Conservation (phyloP, 306 rosid genomes). For the Cicer chorassanicum region DNA sequence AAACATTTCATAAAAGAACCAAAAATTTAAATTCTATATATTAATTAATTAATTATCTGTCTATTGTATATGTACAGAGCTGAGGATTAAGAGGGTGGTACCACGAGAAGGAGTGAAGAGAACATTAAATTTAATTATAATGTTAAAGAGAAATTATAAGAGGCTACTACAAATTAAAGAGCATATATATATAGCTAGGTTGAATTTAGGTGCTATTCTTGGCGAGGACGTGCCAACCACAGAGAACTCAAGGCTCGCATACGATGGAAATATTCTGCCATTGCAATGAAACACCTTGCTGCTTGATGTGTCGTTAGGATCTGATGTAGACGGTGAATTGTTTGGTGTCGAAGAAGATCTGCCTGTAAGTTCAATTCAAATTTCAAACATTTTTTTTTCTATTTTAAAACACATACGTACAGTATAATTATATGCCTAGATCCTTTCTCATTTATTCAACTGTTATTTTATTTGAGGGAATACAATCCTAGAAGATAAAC, state of each 20-base stretch:
- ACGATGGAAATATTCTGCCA: slow-evolving; percentile 87
- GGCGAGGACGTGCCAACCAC: slow-evolving; percentile 87
- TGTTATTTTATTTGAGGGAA: background rate
- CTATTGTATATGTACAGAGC: slow-evolving; percentile 49
- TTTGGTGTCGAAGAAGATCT: slow-evolving; percentile 78
- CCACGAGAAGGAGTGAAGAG: background rate
- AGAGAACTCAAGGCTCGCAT: slow-evolving; percentile 89
- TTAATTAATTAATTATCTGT: slow-evolving; percentile 29
- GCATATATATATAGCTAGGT: background rate
- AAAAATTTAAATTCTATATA: too few relatives aligned
- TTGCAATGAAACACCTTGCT: slow-evolving; percentile 83
- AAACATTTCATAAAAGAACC: background rate
- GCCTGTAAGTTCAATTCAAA: slow-evolving; percentile 61
- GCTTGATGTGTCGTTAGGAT: slow-evolving; percentile 84
- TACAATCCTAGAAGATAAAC: background rate
- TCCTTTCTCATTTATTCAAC: background rate
- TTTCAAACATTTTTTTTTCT: background rate
- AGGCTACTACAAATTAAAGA: slow-evolving; percentile 38
- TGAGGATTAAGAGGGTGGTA: slow-evolving; percentile 32
- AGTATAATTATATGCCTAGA: background rate
- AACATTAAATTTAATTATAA: slow-evolving; percentile 41
- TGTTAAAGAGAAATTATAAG: slow-evolving; percentile 35
- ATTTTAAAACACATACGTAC: too few relatives aligned
- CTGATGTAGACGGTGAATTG: slow-evolving; percentile 71
- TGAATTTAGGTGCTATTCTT: slow-evolving; percentile 50